Evolutionary conservation across 495 filamentous ascomycete species (phyloP).

Genomic region (Podospora anserina): DNA sequence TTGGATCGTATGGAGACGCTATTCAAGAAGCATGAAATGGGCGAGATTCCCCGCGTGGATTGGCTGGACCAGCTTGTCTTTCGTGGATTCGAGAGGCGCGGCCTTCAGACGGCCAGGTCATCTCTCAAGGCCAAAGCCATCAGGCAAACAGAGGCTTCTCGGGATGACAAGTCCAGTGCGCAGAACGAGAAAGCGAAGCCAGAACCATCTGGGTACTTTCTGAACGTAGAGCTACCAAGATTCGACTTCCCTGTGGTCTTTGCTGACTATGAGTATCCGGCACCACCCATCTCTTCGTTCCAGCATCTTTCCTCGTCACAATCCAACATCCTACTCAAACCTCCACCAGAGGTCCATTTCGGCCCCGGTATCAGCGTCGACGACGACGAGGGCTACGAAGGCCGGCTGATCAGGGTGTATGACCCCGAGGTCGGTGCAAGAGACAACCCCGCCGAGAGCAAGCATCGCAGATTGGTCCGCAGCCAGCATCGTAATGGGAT

Average conservation of each 20-base stretch:
- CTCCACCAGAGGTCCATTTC: conserved; percentile 75
- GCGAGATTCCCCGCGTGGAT: conserved; percentile 84
- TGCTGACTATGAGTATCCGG: conserved; percentile 85
- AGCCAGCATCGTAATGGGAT: conserved; percentile 86
- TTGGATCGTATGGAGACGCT: conserved; percentile 77
- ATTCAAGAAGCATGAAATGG: conserved; percentile 98
- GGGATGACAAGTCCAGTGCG: conserved; percentile 28
- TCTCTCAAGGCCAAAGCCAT: conserved; percentile 34
- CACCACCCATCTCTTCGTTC: conserved; percentile 73
- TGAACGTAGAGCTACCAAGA: conserved; percentile 87
- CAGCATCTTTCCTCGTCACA: conserved; percentile 59
- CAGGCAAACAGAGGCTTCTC: conserved; percentile 33
- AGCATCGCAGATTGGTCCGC: conserved; percentile 86
- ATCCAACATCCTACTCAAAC: conserved; percentile 67
- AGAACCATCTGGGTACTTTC: conserved; percentile 54
- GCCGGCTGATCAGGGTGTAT: conserved; percentile 75
- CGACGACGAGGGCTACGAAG: conserved; percentile 49
- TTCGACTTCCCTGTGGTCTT: conserved; percentile 97
- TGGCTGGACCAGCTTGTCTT: conserved; percentile 96
- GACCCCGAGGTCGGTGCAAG: conserved; percentile 85
- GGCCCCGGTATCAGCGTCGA: conserved; percentile 76
- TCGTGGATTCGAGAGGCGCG: conserved; percentile 74
- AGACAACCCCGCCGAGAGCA: conserved; percentile 93
- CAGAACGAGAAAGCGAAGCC: conserved; percentile 49
- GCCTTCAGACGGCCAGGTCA: conserved; percentile 51